phyloP scores from a whole-genome alignment of 805 yeast species.

The Spathaspora boniae region DNA sequence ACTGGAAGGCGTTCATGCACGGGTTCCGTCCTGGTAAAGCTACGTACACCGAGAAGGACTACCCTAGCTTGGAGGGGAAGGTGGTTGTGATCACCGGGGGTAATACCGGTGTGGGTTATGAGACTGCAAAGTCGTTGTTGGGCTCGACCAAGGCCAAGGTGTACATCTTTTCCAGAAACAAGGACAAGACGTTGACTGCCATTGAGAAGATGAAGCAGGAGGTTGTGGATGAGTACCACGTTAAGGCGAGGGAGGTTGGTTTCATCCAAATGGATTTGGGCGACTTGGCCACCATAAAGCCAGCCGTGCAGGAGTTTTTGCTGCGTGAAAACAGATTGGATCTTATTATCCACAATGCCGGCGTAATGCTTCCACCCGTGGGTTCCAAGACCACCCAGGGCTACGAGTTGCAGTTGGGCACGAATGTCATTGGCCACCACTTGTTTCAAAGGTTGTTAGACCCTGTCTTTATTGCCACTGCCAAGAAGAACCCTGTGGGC shows the following conservation, averaged over 20 bases:
- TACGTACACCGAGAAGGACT: conserved; percentile 8
- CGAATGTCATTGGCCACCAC: conserved; percentile 21
- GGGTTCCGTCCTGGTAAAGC: conserved; percentile 11
- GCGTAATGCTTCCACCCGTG: conserved; percentile 24
- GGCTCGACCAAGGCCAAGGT: conserved; percentile 28
- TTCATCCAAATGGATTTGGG: conserved; percentile 23
- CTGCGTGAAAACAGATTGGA: conserved; percentile 14
- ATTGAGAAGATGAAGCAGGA: conserved; percentile 21
- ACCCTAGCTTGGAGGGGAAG: conserved; percentile 34
- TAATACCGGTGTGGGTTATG: conserved; percentile 32
- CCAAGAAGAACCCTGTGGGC: conserved; percentile 12
- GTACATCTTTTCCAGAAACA: conserved; percentile 34
- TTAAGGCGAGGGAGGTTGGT: conserved; percentile 8
- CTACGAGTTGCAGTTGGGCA: conserved; percentile 26
- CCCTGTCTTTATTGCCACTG: conserved; percentile 18
- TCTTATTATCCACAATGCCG: conserved; percentile 23
- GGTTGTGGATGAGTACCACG: conserved; percentile 15
- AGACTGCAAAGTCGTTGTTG: conserved; percentile 27
- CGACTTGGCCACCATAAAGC: conserved; percentile 40
- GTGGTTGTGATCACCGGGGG: conserved; percentile 40
- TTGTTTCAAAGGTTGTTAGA: conserved; percentile 10
- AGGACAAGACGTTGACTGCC: conserved; percentile 25
- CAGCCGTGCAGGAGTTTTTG: conserved; percentile 28
- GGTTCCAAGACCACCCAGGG: conserved; percentile 32
- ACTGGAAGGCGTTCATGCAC: conserved; percentile 7